Base-by-base conservation (phyloP, 139 green algal species). In the Chlamydomonas incerta region DNA sequence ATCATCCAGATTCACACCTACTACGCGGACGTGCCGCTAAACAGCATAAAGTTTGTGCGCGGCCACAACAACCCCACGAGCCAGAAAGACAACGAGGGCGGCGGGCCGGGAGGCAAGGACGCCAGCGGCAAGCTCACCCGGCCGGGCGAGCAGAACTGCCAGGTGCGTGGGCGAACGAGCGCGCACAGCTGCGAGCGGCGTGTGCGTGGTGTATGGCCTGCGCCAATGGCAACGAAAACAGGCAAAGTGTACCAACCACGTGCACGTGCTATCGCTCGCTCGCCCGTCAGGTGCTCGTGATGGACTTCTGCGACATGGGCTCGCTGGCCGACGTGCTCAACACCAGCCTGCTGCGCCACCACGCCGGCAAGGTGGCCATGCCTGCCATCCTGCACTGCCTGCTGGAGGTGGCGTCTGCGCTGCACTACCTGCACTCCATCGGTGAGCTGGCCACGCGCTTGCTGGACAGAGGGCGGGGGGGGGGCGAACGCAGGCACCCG, bases 341-440 rank as follows among this genome's bases (percentile, higher is more conserved):
- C 73, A 88, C 83, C 72, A 71, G 37, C 31, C 66, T 88, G 58
- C 73, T 88, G 83, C 83, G 83, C 9, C 83, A 88, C 73, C 83
- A 88, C 63, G 83, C 83, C 18, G 83, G 83, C 50, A 69, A 70
- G 62, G 72, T 83, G 47, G 62, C 73, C 14, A 81, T 88, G 83
- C 73, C 72, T 55, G 81, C 87, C 81, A 90, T 90, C 67, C 82
- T 88, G 52, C 81, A 90, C 67, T 86, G 73, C 67, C 81, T 90
- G 65, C 71, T 91, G 47, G 88, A 91, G 88, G 74, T 91, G 37
- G 88, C 88, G 62, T 80, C 80, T 0, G 88, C 88, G 50, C 82
- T 91, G 46, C 58, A 79, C 62, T 84, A 96, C 87, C 89, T 96
- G 50, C 94, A 97, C 83, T 83, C 73, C 46, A 88, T 88, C 21